Base-by-base conservation (phyloP, 192 early-diverging fungal species). In the Backusella australiensis region DNA sequence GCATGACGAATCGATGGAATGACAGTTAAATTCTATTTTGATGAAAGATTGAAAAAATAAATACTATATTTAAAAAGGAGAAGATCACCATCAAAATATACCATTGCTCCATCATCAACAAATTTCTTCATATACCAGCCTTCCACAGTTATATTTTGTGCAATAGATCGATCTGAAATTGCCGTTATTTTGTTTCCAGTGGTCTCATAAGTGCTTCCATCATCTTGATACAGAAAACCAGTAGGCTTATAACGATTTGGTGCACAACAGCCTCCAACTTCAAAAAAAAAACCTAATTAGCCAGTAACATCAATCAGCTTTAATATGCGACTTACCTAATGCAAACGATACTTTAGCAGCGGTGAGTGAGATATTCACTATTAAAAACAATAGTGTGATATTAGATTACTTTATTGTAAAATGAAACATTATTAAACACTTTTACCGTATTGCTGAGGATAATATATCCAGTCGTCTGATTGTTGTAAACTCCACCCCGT, bases 211-310 rank as follows among this genome's bases (percentile, higher is more conserved):
- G 74, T 73, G 35, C 41, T 67, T 34, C 79, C 75, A 65, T 76
- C 68, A 32, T 77, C 76, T 72, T 72, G 53, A 68, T 41, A 81
- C 14, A 81, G 29, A 67, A 42, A 67, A 23, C 46, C 77, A 6
- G 56, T 75, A 21, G 72, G 53, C 34, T 78, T 81, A n/a, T 56
- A 67, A 4, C 76, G 72, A 71, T 69, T 77, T 38, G 76, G 80
- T 42, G 73, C 80, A 71, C 69, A 72, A 39, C 80, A 81, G 23
- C 80, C 80, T n/a, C 80, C 80, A 3, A 81, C 80, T 35, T 63
- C 23, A 41, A 67, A 41, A 76, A 76, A 15, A 69, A 35, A 69
- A 67, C 15, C 6, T 8, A 15, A 12, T 35, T 53, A 26, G 7
- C 36, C 6, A 34, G 7, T 49, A 52, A 15, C 38, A 23, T 35